Conservation (phyloP, 2,329 filamentous ascomycete species). For the Nannizziopsis arthrosporioides region DNA sequence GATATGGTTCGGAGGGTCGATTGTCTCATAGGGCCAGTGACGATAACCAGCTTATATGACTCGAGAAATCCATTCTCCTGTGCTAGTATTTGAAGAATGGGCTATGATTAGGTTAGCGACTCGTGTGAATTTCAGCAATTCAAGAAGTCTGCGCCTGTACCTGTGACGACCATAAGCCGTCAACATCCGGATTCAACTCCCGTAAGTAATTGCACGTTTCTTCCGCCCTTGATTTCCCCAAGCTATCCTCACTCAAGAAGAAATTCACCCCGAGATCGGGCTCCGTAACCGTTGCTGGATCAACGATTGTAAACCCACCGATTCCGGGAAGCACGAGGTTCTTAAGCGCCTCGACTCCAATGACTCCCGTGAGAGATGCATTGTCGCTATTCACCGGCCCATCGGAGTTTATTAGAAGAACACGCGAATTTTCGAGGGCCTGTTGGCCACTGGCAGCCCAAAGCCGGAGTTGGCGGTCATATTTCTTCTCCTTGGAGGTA, state of each 20-base stretch:
- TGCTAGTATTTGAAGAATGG: conserved; percentile 30
- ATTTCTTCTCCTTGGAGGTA: conserved; percentile 59
- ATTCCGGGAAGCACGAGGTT: conserved; percentile 93
- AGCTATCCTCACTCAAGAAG: conserved; percentile 69
- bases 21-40: conserved; percentile 47
- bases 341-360: conserved; percentile 84
- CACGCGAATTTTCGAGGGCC: conserved; percentile 78
- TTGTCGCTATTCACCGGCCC: conserved; percentile 27
- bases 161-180: conserved; percentile 56
- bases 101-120: conserved; percentile 17
- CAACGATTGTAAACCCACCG: conserved; percentile 81
- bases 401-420: conserved; percentile 74
- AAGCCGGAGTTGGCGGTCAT: conserved; percentile 86
- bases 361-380: conserved; percentile 57
- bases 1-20: conserved; percentile 42
- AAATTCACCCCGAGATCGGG: conserved; percentile 91
- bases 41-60: conserved; percentile 49
- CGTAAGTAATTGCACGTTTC: conserved; percentile 63
- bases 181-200: conserved; percentile 87
- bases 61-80: conserved; percentile 29
- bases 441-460: conserved; percentile 90
- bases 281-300: conserved; percentile 64
- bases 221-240: conserved; percentile 68
- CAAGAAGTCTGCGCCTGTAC: conserved; percentile 28
- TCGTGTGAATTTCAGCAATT: background rate